These are phyloP conservation scores for Calocera cornea DNA, from an alignment of 768 basidiomycete genomes.

Conservation along the genomic window DNA sequence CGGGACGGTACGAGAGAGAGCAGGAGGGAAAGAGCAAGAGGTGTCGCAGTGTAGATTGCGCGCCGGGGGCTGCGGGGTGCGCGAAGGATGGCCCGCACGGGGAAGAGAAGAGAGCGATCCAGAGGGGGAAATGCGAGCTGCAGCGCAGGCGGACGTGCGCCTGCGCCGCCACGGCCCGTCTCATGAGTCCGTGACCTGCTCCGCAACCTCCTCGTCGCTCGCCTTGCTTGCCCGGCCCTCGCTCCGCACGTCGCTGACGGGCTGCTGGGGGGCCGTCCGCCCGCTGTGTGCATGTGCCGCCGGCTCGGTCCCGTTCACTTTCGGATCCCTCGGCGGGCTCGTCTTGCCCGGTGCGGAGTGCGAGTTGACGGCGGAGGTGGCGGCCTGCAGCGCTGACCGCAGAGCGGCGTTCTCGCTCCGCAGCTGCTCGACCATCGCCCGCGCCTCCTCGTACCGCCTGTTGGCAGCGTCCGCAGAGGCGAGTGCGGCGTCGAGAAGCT, in stretches of 20 bases:
- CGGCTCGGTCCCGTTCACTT: neutral
- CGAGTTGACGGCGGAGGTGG: conserved; percentile 8
- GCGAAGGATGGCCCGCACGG: neutral
- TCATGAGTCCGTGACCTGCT: neutral
- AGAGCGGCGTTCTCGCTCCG: conserved; percentile 72
- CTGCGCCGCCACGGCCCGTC: neutral
- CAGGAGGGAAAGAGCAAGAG: neutral
- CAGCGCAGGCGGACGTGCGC: no score
- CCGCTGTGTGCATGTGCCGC: neutral
- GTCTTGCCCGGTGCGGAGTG: neutral
- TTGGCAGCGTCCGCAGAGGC: conserved; percentile 81
- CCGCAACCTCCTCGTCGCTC: conserved; percentile 1
- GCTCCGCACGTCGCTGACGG: neutral
- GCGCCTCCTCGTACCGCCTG: conserved; percentile 79
- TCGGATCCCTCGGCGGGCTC: neutral
- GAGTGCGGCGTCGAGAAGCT: conserved; percentile 71
- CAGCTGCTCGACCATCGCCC: conserved; percentile 76
- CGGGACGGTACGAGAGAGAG: neutral
- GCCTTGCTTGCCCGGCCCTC: neutral
- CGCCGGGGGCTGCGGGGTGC: no score
- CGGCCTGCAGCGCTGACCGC: conserved; percentile 44
- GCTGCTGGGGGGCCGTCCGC: neutral
- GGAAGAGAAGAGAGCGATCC: neutral
- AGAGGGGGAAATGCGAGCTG: no score
- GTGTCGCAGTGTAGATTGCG: no score